phyloP scores from a whole-genome alignment of 1,139 yeast species.

The Pichia kudriavzevii region DNA sequence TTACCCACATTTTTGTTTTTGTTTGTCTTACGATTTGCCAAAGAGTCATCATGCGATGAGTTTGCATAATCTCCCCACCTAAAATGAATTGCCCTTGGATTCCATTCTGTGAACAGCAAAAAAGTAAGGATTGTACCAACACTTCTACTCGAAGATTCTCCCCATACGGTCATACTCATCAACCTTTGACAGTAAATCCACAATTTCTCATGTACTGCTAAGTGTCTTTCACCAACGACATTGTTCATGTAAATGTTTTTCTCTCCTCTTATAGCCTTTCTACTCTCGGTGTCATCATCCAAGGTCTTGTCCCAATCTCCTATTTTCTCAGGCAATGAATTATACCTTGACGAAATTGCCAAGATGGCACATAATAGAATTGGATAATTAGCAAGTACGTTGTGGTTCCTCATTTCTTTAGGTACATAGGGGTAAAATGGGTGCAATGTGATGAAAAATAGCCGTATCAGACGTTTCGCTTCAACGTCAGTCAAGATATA shows the following conservation, averaged over 20 bases:
- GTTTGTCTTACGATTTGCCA: conserved; percentile 9
- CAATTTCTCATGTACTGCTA: conserved; percentile 65
- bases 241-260: conserved; percentile 7
- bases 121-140: conserved; percentile 84
- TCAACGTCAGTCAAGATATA: conserved; percentile 48
- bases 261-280: conserved; percentile 4
- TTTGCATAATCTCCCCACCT: conserved; percentile 85
- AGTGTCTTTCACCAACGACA: conserved; percentile 28
- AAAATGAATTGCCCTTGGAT: conserved; percentile 90
- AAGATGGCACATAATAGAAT: conserved; percentile 71
- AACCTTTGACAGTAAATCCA: conserved; percentile 81
- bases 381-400: conserved; percentile 68
- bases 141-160: conserved; percentile 82
- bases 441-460: conserved; percentile 73
- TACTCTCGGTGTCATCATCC: conserved; percentile 22
- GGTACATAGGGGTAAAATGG: conserved; percentile 90
- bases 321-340: conserved; percentile 37
- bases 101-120: conserved; percentile 88
- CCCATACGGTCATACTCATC: conserved; percentile 88
- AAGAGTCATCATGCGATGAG: conserved; percentile 30
- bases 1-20: conserved; percentile 13
- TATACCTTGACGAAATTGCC: conserved; percentile 73
- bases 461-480: conserved; percentile 53
- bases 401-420: conserved; percentile 57
- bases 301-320: conserved; percentile 16